Base-by-base conservation (phyloP, 768 basidiomycete species). In the Scleroderma citrinum region DNA sequence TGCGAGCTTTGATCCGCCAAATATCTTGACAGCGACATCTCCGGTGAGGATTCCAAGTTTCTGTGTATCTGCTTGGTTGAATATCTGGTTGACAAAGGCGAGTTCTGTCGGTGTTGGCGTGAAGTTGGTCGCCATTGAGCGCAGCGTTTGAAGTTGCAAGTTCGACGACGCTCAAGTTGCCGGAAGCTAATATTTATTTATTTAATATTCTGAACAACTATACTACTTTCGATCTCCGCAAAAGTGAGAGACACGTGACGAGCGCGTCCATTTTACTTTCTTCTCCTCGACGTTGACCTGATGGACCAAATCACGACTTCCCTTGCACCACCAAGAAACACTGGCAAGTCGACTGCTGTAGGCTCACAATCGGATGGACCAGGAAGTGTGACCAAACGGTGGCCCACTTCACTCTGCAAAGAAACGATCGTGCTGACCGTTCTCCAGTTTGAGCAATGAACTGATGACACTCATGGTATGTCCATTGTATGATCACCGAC, bases 381-480 rank as follows among this genome's bases (percentile, higher is more conserved):
- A 10, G 87, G 87, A 38, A 90, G 86, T 58, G 89, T 91, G 42
- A 85, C 87, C 29, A 92, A 92, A 77, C 81, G 89, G 89, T 87
- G 17, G 44, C 53, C 20, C n/a, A 36, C 14, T 44, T 17, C 30
- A 23, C n/a, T 4, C 29, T 47, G 31, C 26, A 36, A 50, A 45
- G 34, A 21, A 35, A 30, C 44, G 23, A 20, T 31, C 16, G 19
- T 14, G 20, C 32, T 20, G 20, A 32, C 21, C 21, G n/a, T 6
- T 19, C 14, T 24, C 20, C 49, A 87, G 90, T 44, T 75, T 92
- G 53, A 80, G 81, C 56, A 91, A 76, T 59, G 90, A 92, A 70
- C 77, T 92, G 21, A 92, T 92, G 90, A 82, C 83, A 19, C 73
- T 92, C 48, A 89, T 92, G 90, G 90, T 89, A 51, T 54, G 83